These are phyloP conservation scores for Hypsizygus ulmarius DNA, from an alignment of 1,284 basidiomycete genomes.

Conservation along the genomic window DNA sequence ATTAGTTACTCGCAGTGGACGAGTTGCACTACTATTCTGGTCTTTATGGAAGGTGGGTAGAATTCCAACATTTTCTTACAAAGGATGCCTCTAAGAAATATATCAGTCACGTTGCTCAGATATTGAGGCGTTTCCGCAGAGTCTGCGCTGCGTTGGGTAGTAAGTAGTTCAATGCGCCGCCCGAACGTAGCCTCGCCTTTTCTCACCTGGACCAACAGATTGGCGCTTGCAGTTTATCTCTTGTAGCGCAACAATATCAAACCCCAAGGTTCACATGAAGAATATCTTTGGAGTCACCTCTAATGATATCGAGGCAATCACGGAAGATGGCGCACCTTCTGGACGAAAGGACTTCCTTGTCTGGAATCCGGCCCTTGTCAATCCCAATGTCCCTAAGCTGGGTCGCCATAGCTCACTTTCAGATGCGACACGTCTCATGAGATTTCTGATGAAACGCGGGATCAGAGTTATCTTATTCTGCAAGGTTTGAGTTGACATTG, in stretches of 20 bases:
- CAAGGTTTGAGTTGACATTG: slow-evolving; percentile 51
- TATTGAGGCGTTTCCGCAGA: slow-evolving; percentile 74
- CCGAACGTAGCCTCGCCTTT: not conserved
- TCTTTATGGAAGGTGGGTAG: slow-evolving; percentile 62
- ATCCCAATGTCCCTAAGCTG: slow-evolving; percentile 53
- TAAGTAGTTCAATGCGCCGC: slow-evolving; percentile 33
- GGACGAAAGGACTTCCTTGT: slow-evolving; percentile 78
- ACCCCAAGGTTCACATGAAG: slow-evolving; percentile 77
- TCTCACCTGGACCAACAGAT: slow-evolving; percentile 41
- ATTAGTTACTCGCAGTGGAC: slow-evolving; percentile 74
- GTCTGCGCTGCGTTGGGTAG: slow-evolving; percentile 86
- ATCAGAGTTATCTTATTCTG: slow-evolving; percentile 86
- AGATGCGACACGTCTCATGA: slow-evolving; percentile 77
- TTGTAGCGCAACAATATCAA: slow-evolving; percentile 86
- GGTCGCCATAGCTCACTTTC: slow-evolving; percentile 63
- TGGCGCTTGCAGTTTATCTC: slow-evolving; percentile 69
- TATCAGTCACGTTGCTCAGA: slow-evolving; percentile 74
- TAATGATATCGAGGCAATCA: slow-evolving; percentile 66
- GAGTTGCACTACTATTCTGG: slow-evolving; percentile 82
- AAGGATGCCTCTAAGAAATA: not conserved
- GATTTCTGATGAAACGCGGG: slow-evolving; percentile 79
- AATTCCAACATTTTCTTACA: slow-evolving; percentile 1
- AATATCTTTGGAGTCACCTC: slow-evolving; percentile 69
- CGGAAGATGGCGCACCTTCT: slow-evolving; percentile 81
- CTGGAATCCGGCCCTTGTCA: slow-evolving; percentile 74